phyloP scores from a whole-genome alignment of 441 rosid genomes.

The Croton laevigatus region DNA sequence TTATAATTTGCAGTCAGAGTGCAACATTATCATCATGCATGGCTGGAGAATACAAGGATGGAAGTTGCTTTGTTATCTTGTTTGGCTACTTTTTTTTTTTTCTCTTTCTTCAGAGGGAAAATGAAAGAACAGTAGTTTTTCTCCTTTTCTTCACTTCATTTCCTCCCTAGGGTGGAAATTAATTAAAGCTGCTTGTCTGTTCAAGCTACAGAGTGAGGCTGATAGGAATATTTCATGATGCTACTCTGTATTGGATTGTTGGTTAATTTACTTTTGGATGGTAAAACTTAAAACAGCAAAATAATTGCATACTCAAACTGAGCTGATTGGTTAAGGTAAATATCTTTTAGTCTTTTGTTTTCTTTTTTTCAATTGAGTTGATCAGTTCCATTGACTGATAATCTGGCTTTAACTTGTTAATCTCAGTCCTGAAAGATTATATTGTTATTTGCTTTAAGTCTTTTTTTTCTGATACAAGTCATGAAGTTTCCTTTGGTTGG shows the following conservation, averaged over 20 bases:
- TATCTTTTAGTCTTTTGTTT: neutral
- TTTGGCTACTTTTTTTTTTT: too few relatives aligned
- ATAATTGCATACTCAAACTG: neutral
- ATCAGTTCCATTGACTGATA: neutral
- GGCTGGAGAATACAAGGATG: too few relatives aligned
- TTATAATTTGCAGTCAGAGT: neutral
- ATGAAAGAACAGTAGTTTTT: neutral
- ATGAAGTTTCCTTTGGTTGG: slow-evolving; percentile 15
- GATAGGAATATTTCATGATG: neutral
- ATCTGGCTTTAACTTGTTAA: slow-evolving; percentile 11
- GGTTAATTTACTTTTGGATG: neutral
- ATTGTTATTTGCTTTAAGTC: slow-evolving; percentile 3
- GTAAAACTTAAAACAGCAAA: neutral
- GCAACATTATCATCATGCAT: too few relatives aligned
- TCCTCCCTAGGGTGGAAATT: neutral
- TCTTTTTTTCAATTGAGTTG: neutral
- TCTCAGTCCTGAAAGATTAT: neutral
- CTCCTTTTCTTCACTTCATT: neutral
- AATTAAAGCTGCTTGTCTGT: neutral
- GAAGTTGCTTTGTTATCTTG: too few relatives aligned
- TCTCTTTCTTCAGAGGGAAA: neutral
- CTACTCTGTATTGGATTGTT: neutral
- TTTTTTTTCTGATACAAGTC: neutral
- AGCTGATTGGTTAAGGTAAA: neutral
- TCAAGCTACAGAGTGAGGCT: neutral